These are phyloP conservation scores for Neoarthrinium moseri DNA, from an alignment of 2,329 filamentous ascomycete genomes.

Conservation along the genomic window DNA sequence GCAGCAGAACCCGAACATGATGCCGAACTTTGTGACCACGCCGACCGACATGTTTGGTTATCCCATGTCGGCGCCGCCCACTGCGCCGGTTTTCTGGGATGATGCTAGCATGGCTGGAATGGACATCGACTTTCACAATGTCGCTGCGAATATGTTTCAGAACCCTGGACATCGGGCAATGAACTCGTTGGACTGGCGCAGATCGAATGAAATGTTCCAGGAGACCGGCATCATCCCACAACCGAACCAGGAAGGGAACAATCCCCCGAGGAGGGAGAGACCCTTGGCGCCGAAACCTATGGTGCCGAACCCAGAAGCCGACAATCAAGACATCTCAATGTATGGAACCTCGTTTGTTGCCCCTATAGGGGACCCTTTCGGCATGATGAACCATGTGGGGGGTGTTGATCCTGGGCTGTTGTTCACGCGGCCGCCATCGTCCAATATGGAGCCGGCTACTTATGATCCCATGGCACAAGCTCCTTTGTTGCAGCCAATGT, in stretches of 20 bases:
- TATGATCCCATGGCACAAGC: conserved; percentile 30
- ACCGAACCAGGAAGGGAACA: conserved; percentile 32
- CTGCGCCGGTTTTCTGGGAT: conserved; percentile 42
- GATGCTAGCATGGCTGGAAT: conserved; percentile 51
- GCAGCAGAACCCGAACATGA: conserved; percentile 46
- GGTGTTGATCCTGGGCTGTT: conserved; percentile 61
- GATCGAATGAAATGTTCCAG: conserved; percentile 54
- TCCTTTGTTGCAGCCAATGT: conserved; percentile 25
- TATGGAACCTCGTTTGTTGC: conserved; percentile 41
- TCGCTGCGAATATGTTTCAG: conserved; percentile 44
- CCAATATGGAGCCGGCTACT: conserved; percentile 39
- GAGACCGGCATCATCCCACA: conserved; percentile 36
- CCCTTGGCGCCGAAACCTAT: conserved; percentile 50
- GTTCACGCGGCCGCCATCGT: conserved; percentile 51
- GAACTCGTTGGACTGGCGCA: conserved; percentile 57
- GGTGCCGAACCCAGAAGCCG: conserved; percentile 37
- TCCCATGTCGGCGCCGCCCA: conserved; percentile 57
- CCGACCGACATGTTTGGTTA: conserved; percentile 58
- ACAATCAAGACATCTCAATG: conserved; percentile 33
- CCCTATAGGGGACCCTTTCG: conserved; percentile 50
- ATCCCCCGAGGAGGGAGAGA: conserved; percentile 40
- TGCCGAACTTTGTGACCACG: conserved; percentile 44
- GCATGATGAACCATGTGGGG: conserved; percentile 41
- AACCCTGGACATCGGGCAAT: conserved; percentile 42
- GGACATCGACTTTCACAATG: conserved; percentile 57